Evolutionary conservation across 2,329 filamentous ascomycete genomes (phyloP).

Genomic region (Aureobasidium namibiae): DNA sequence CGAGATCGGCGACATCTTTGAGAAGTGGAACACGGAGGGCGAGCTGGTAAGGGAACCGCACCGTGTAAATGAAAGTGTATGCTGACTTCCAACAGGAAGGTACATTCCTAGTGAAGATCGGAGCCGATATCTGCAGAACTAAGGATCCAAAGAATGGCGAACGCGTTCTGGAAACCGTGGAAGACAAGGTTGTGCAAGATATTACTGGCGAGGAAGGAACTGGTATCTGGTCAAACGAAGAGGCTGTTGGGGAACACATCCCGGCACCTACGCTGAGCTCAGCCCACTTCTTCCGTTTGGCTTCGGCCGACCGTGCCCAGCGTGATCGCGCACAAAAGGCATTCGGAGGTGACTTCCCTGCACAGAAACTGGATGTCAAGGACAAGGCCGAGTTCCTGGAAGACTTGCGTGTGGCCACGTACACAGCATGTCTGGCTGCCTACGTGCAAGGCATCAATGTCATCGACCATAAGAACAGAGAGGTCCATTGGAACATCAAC

Average conservation of each 20-base stretch:
- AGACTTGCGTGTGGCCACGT: slow-evolving; percentile 52
- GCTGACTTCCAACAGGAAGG: slow-evolving; percentile 28
- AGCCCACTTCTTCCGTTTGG: slow-evolving; percentile 55
- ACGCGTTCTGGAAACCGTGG: slow-evolving; percentile 52
- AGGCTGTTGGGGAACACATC: slow-evolving; percentile 54
- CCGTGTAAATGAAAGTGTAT: neutral
- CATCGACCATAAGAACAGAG: slow-evolving; percentile 49
- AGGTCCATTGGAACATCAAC: slow-evolving; percentile 52
- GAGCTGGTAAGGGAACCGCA: slow-evolving; percentile 36
- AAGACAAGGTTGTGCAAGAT: slow-evolving; percentile 66
- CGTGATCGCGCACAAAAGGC: slow-evolving; percentile 45
- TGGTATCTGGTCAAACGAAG: slow-evolving; percentile 55
- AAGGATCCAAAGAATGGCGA: slow-evolving; percentile 35
- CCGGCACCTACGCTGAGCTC: slow-evolving; percentile 56
- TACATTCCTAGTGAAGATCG: slow-evolving; percentile 57
- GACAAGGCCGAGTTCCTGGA: slow-evolving; percentile 43
- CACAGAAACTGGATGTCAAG: slow-evolving; percentile 25
- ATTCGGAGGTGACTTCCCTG: slow-evolving; percentile 33
- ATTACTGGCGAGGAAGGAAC: slow-evolving; percentile 59
- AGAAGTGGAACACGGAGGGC: slow-evolving; percentile 51
- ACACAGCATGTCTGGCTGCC: slow-evolving; percentile 51
- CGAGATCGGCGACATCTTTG: slow-evolving; percentile 52
- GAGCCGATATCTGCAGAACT: slow-evolving; percentile 50
- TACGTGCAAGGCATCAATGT: slow-evolving; percentile 61
- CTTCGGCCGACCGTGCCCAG: slow-evolving; percentile 53